Percentiles rank a stretch among this genome's conserved stretches.
These are phyloP conservation scores for Exserohilum turcica DNA, from an alignment of 2,329 filamentous ascomycete species.

Conservation along the genomic window DNA sequence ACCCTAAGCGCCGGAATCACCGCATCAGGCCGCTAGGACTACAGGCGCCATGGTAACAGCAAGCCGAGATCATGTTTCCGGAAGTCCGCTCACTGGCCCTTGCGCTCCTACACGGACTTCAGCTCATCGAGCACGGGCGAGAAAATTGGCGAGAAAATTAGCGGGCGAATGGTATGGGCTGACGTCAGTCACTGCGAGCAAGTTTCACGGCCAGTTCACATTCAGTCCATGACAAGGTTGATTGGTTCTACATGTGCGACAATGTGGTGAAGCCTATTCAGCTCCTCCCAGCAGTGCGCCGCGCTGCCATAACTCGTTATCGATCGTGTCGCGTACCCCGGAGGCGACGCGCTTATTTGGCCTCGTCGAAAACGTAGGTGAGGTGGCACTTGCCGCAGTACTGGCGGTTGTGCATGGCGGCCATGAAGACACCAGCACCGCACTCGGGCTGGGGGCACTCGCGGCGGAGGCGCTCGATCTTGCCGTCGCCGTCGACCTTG, in stretches of 20 bases:
- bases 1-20: background rate
- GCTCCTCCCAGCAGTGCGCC: slow-evolving; percentile 31
- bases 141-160: background rate
- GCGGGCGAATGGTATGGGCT: background rate
- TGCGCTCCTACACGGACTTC: background rate
- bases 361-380: slow-evolving; percentile 73
- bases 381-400: slow-evolving; percentile 82
- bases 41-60: slow-evolving; percentile 1
- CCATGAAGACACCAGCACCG: slow-evolving; percentile 99
- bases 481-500: slow-evolving; percentile 99
- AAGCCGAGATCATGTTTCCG: background rate
- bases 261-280: slow-evolving; percentile 28
- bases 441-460: slow-evolving; percentile 88
- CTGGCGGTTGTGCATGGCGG: slow-evolving; percentile 99
- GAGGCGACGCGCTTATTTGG: slow-evolving; percentile 54
- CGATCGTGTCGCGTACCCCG: slow-evolving; percentile 23
- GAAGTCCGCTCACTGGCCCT: background rate
- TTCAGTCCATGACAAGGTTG: slow-evolving; percentile 30
- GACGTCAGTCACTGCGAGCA: background rate
- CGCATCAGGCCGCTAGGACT: background rate
- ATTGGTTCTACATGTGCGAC: slow-evolving; percentile 31
- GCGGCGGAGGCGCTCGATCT: slow-evolving; percentile 98
- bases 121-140: background rate
- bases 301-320: slow-evolving; percentile 34
- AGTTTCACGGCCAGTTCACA: background rate